Conservation (phyloP, 768 basidiomycete species). For the Pleurotus sapidus region DNA sequence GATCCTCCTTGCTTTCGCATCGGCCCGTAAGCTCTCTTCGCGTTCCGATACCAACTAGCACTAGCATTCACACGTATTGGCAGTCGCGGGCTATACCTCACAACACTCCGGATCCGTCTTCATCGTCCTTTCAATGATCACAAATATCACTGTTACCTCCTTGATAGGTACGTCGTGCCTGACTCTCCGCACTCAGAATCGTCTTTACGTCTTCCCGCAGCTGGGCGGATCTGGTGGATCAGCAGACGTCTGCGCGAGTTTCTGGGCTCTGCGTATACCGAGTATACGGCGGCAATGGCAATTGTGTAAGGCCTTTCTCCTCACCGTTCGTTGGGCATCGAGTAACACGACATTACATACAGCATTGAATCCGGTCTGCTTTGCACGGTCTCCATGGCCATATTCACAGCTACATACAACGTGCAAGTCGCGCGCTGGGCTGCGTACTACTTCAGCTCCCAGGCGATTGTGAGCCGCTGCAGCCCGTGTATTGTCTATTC, state of each 20-base stretch:
- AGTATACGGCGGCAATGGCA: not conserved
- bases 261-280: not conserved
- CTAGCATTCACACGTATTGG: not conserved
- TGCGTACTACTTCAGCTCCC: not conserved
- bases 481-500: too few species aligned
- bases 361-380: not conserved
- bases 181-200: too few species aligned
- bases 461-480: not conserved
- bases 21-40: constrained; percentile 8
- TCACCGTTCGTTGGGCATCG: too few species aligned
- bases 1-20: constrained; percentile 6
- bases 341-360: not conserved
- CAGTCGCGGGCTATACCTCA: too few species aligned
- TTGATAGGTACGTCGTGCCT: not conserved
- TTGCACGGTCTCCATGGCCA: not conserved
- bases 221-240: constrained; percentile 7
- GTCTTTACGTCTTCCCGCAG: not conserved
- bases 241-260: not conserved
- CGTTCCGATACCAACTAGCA: not conserved
- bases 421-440: not conserved
- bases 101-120: not conserved
- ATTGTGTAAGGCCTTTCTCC: not conserved
- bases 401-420: not conserved
- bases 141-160: not conserved
- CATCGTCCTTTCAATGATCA: not conserved